Conservation (phyloP, 176 grass and related monocot species). For the Luzula sylvatica region DNA sequence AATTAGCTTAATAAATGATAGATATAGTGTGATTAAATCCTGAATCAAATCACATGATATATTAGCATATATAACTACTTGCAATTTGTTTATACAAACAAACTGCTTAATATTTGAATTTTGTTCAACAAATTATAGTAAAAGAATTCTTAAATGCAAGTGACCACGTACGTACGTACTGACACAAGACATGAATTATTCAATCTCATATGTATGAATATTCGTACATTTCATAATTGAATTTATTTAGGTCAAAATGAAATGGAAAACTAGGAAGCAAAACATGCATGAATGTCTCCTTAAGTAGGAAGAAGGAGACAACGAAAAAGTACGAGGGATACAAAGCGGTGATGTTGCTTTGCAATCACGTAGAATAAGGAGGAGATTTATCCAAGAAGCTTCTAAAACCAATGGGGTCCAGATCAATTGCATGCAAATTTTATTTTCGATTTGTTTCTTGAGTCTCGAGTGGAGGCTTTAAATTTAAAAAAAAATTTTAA, state of each 20-base stretch:
- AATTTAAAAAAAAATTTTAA: slow-evolving; percentile 11
- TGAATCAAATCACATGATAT: slow-evolving; percentile 19
- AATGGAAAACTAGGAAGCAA: slow-evolving; percentile 21
- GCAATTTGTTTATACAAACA: slow-evolving; percentile 7
- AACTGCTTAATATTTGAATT: slow-evolving; percentile 4
- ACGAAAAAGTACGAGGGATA: slow-evolving; percentile 19
- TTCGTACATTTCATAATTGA: too few species aligned
- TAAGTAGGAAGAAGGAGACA: slow-evolving; percentile 22
- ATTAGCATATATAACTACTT: too few species aligned
- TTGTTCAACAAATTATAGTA: too few species aligned
- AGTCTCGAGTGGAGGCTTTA: slow-evolving; percentile 4
- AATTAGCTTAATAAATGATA: slow-evolving; percentile 16
- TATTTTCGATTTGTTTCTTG: slow-evolving; percentile 15
- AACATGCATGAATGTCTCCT: slow-evolving; percentile 24
- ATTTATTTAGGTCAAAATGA: neutral
- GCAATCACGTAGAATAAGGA: slow-evolving; percentile 19
- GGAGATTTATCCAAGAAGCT: slow-evolving; percentile 18
- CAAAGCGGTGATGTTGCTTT: slow-evolving; percentile 12
- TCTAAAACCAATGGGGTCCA: slow-evolving; percentile 18
- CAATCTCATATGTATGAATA: too few species aligned
- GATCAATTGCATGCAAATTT: slow-evolving; percentile 3
- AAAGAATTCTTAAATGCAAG: too few species aligned
- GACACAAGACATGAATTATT: neutral
- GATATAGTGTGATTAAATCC: slow-evolving; percentile 13
- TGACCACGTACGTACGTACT: neutral